A percentile compares a stretch with the other conserved stretches of the same genome.
Conservation (phyloP, 306 rosid genomes). For the Cyclanthera cordifolia region DNA sequence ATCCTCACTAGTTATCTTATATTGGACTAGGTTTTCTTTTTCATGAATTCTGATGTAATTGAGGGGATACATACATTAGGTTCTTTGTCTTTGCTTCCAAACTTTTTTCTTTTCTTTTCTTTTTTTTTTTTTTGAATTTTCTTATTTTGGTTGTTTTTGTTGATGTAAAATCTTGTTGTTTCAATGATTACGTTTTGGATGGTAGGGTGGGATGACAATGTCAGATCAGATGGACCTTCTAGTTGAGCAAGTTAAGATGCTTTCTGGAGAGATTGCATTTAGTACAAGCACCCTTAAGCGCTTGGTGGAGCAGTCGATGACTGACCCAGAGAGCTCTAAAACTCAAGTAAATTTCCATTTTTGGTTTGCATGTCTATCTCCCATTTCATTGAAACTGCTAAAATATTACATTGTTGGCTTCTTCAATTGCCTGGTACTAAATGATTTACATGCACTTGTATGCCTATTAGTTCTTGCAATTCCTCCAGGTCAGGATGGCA, state of each 20-base stretch:
- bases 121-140: background rate
- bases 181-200: constrained; percentile 15
- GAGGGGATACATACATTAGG: background rate
- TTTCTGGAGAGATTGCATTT: constrained; percentile 96
- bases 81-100: constrained; percentile 3
- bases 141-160: background rate
- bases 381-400: background rate
- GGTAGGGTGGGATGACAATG: constrained; percentile 77
- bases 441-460: background rate
- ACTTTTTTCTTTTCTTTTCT: too few relatives aligned
- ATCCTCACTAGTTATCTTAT: background rate
- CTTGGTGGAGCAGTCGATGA: constrained; percentile 69
- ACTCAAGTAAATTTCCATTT: constrained; percentile 38
- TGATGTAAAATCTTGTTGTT: background rate
- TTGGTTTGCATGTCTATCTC: background rate
- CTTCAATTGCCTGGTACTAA: background rate
- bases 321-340: constrained; percentile 71
- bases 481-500: too few relatives aligned
- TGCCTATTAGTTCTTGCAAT: background rate
- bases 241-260: constrained; percentile 98
- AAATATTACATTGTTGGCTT: constrained; percentile 1
- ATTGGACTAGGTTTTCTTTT: background rate
- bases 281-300: constrained; percentile 97
- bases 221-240: constrained; percentile 96
- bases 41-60: background rate